Conservation (phyloP, 441 rosid species). For the Viola pubescens region DNA sequence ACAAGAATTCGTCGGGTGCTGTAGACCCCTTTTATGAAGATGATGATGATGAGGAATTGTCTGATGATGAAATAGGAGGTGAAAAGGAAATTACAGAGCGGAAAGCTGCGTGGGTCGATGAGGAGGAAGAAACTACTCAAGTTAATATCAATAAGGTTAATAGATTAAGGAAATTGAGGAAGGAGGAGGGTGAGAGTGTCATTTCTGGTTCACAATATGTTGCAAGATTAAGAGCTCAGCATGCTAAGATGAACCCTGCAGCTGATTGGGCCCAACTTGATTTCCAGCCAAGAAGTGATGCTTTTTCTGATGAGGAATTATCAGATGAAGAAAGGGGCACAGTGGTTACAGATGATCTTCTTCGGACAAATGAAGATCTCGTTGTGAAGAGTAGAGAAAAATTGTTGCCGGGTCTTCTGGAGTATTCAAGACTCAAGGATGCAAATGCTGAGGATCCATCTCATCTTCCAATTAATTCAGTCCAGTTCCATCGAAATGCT, state of each 20-base stretch:
- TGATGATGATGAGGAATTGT: constrained; percentile 28
- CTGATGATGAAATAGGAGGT: constrained; percentile 22
- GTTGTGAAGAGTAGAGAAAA: constrained; percentile 49
- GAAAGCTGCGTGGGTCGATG: constrained; percentile 78
- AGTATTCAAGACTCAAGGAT: constrained; percentile 69
- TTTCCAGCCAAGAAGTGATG: constrained; percentile 24
- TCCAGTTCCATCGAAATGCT: constrained; percentile 76
- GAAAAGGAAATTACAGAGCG: constrained; percentile 34
- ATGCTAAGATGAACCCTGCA: constrained; percentile 68
- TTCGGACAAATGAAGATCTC: constrained; percentile 66
- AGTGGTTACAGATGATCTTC: constrained; percentile 43
- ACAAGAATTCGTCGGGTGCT: constrained; percentile 34
- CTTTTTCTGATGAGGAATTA: constrained; percentile 37
- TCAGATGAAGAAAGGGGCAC: constrained; percentile 42
- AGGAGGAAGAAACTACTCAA: constrained; percentile 55
- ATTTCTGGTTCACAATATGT: constrained; percentile 69
- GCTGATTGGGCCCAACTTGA: constrained; percentile 79
- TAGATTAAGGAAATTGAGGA: constrained; percentile 78
- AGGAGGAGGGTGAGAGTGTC: constrained; percentile 61
- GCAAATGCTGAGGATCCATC: constrained; percentile 75
- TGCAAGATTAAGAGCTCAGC: constrained; percentile 77
- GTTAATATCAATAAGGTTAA: constrained; percentile 53
- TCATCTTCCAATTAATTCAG: constrained; percentile 59
- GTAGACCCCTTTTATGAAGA: constrained; percentile 26
- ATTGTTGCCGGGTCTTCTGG: constrained; percentile 62